Conservation (phyloP, 2,329 filamentous ascomycete species). For the Metarhizium sp. region DNA sequence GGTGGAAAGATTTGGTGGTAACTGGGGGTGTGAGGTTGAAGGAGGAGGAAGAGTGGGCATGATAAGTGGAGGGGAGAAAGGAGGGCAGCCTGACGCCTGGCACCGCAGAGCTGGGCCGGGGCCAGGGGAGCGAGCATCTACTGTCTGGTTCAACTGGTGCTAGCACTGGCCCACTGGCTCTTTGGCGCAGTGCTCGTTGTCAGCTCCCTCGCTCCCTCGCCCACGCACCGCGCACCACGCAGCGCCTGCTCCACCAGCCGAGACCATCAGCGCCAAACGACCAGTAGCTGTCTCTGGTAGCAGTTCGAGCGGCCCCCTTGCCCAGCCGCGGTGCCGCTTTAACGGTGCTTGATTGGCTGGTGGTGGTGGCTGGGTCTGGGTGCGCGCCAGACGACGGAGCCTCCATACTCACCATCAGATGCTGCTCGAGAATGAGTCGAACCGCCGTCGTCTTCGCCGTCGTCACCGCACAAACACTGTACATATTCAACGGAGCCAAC, state of each 20-base stretch:
- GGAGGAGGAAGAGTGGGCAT: slow-evolving; percentile 24
- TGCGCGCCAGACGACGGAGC: slow-evolving; percentile 2
- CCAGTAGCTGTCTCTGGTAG: not conserved
- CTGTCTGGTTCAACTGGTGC: too few species aligned
- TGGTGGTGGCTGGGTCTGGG: slow-evolving; percentile 19
- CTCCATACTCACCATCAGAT: not conserved
- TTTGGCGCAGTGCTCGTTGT: too few species aligned
- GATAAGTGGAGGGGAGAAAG: slow-evolving; percentile 20
- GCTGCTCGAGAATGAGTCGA: not conserved
- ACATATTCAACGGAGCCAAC: not conserved
- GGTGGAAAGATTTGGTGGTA: slow-evolving; percentile 9
- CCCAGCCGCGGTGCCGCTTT: slow-evolving; percentile 19
- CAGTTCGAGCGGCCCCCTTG: not conserved
- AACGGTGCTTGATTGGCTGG: slow-evolving; percentile 23
- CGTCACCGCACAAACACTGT: slow-evolving; percentile 1
- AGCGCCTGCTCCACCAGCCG: not conserved
- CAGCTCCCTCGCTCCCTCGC: too few species aligned
- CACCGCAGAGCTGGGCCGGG: too few species aligned
- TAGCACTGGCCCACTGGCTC: too few species aligned
- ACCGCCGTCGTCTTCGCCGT: slow-evolving; percentile 1
- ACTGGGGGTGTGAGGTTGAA: slow-evolving; percentile 17
- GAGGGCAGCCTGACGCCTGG: slow-evolving; percentile 12
- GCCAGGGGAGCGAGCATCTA: too few species aligned
- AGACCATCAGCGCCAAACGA: not conserved
- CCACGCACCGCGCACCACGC: not conserved